Conservation (phyloP, 1,139 yeast species). For the Saccharomyces uvarum region DNA sequence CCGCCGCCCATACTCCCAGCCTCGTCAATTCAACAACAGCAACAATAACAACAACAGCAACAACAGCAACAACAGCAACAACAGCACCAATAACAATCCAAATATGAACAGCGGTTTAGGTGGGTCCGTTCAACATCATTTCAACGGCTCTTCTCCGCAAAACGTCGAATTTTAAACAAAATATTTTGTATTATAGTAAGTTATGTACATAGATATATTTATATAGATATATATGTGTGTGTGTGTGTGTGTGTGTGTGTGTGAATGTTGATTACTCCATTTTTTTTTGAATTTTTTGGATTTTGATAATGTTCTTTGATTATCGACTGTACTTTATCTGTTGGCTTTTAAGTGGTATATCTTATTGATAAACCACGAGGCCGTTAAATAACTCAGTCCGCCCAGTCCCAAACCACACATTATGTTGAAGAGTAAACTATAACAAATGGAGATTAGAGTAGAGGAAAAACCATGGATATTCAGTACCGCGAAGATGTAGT, state of each 20-base stretch:
- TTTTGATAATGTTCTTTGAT: too few relatives aligned
- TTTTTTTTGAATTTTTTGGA: background rate
- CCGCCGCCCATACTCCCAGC: conserved; percentile 6
- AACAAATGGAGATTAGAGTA: conserved; percentile 58
- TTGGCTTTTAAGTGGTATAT: conserved; percentile 6
- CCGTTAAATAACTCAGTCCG: conserved; percentile 52
- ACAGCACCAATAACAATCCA: conserved; percentile 18
- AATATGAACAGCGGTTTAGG: conserved; percentile 16
- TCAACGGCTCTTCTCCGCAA: conserved; percentile 7
- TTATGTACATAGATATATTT: background rate
- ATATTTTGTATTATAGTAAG: background rate
- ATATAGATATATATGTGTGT: background rate
- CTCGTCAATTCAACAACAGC: conserved; percentile 14
- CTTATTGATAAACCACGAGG: conserved; percentile 22
- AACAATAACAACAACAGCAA: conserved; percentile 12
- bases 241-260: background rate
- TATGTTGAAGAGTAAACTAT: conserved; percentile 58
- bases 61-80: conserved; percentile 10
- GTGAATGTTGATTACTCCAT: background rate
- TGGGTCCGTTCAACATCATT: conserved; percentile 28
- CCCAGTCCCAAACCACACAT: conserved; percentile 70
- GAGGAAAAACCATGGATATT: conserved; percentile 64
- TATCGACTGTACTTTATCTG: background rate
- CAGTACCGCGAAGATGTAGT: conserved; percentile 52
- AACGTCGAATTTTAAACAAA: conserved; percentile 12